These are phyloP conservation scores for Lactifluus subvellereus DNA, from an alignment of 768 basidiomycete species.

Conservation along the genomic window DNA sequence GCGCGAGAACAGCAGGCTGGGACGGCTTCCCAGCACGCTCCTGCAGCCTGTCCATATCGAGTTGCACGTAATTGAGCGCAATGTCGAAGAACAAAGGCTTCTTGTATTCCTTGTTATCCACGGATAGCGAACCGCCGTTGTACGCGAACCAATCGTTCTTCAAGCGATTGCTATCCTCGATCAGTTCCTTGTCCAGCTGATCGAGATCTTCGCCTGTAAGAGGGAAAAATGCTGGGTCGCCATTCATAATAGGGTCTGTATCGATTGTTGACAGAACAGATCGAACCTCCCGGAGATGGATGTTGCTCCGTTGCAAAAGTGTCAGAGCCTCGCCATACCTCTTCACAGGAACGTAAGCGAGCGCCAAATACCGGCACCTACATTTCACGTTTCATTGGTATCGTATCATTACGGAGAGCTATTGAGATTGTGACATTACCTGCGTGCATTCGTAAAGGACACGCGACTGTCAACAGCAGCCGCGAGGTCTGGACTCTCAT, in stretches of 20 bases:
- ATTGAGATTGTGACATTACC: constrained; percentile 38
- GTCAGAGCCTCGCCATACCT: constrained; percentile 68
- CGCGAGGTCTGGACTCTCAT: constrained; percentile 80
- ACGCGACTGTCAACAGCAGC: constrained; percentile 72
- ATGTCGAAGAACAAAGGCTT: constrained; percentile 94
- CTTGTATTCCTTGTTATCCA: constrained; percentile 47
- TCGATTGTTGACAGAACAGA: constrained; percentile 46
- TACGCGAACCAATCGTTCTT: constrained; percentile 76
- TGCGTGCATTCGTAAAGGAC: constrained; percentile 66
- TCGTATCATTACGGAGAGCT: constrained; percentile 10
- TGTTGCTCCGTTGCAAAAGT: constrained; percentile 61
- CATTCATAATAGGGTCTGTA: constrained; percentile 41
- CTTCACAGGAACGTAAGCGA: constrained; percentile 64
- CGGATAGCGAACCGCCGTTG: constrained; percentile 55
- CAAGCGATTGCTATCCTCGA: constrained; percentile 42
- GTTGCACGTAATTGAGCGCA: constrained; percentile 84
- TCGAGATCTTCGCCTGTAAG: constrained; percentile 41
- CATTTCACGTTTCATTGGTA: not conserved
- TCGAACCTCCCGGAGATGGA: constrained; percentile 70
- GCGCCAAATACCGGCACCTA: constrained; percentile 72
- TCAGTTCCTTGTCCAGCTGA: constrained; percentile 47
- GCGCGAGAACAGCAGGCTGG: constrained; percentile 26
- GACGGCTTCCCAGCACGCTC: constrained; percentile 61
- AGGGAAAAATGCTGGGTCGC: constrained; percentile 48
- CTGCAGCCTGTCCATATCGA: constrained; percentile 75